These are phyloP conservation scores for Aureobasidium sp. DNA, from an alignment of 2,329 filamentous ascomycete genomes.

Conservation along the genomic window DNA sequence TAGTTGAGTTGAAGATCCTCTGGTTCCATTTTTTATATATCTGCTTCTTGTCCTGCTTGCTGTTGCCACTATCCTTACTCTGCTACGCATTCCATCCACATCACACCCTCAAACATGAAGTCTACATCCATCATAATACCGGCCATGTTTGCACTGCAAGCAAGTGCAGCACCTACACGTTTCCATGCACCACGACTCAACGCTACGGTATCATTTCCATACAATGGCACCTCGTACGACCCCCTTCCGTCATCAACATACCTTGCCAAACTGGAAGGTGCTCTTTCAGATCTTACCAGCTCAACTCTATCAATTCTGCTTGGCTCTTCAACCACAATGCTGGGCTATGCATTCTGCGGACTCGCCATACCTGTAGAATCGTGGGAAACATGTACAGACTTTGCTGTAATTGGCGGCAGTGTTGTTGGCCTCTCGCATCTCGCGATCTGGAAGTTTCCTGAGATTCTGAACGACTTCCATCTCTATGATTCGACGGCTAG, in stretches of 20 bases:
- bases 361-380: background rate
- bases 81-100: background rate
- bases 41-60: background rate
- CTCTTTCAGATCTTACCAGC: background rate
- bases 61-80: background rate
- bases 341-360: background rate
- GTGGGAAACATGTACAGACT: conserved; percentile 8
- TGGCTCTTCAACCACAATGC: conserved; percentile 2
- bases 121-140: background rate
- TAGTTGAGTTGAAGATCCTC: background rate
- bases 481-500: background rate
- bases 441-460: conserved; percentile 2
- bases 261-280: background rate
- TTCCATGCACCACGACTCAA: background rate
- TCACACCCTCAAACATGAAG: background rate
- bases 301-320: conserved; percentile 6
- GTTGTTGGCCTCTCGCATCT: conserved; percentile 3
- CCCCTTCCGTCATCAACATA: background rate
- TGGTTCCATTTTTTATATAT: background rate
- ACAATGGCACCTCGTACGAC: background rate
- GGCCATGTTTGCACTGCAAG: background rate
- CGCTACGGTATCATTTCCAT: background rate
- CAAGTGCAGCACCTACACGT: background rate
- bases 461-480: background rate
- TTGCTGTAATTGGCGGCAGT: conserved; percentile 1